Evolutionary conservation across 148 eudicot genomes (phyloP).

Genomic region (Drosera capensis): DNA sequence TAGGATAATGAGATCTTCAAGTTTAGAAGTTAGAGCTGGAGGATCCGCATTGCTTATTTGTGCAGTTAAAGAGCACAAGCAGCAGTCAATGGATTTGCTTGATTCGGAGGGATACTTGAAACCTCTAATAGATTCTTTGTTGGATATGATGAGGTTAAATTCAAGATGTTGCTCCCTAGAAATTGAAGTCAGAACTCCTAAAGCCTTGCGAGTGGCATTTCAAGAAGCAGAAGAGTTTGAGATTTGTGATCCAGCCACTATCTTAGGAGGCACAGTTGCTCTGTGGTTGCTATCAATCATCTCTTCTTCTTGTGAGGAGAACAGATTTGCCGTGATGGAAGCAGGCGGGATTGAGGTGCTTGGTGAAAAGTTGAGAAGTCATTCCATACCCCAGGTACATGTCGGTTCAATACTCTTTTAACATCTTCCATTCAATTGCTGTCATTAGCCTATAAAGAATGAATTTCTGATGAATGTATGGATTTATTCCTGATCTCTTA

Average conservation of each 20-base stretch:
- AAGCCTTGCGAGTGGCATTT: slow-evolving; percentile 37
- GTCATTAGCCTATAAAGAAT: not conserved
- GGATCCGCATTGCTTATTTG: slow-evolving; percentile 53
- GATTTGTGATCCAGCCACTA: slow-evolving; percentile 54
- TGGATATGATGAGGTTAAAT: slow-evolving; percentile 44
- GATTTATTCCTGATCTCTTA: no score
- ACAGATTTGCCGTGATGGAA: slow-evolving; percentile 43
- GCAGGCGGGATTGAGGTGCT: slow-evolving; percentile 74
- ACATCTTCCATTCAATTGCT: not conserved
- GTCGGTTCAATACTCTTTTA: not conserved
- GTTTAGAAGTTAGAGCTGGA: slow-evolving; percentile 64
- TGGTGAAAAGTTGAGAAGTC: slow-evolving; percentile 41
- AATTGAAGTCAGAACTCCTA: slow-evolving; percentile 47
- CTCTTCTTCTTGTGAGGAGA: slow-evolving; percentile 43
- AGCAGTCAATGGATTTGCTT: slow-evolving; percentile 33
- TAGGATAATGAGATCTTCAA: slow-evolving; percentile 45
- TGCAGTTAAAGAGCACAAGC: slow-evolving; percentile 44
- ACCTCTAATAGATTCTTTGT: slow-evolving; percentile 35
- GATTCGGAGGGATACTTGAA: slow-evolving; percentile 41
- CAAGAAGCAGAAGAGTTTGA: slow-evolving; percentile 41
- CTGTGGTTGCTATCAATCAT: slow-evolving; percentile 64
- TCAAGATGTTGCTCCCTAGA: slow-evolving; percentile 28
- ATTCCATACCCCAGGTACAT: slow-evolving; percentile 49
- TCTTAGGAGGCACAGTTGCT: slow-evolving; percentile 58
- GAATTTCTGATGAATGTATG: no score